Percentiles rank a stretch among this genome's conserved stretches.
These are phyloP conservation scores for Penicillium sp. DNA, from an alignment of 2,329 filamentous ascomycete genomes.

Conservation along the genomic window DNA sequence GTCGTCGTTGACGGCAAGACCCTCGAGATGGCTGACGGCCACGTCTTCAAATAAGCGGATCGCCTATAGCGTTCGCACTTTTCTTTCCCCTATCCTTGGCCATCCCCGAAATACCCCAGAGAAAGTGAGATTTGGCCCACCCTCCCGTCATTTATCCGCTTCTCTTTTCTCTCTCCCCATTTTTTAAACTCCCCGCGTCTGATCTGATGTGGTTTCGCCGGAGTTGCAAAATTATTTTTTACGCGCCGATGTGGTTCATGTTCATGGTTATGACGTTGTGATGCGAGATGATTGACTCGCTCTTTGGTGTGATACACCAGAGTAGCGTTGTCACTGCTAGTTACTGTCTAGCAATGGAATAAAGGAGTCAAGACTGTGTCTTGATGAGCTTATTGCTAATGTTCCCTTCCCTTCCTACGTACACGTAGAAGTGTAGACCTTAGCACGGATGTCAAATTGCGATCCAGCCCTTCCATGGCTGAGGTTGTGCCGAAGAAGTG, in stretches of 20 bases:
- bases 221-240: constrained; percentile 20
- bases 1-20: constrained; percentile 80
- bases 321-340: constrained; percentile 19
- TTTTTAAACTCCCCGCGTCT: constrained; percentile 4
- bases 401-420: neutral
- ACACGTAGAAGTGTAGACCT: constrained; percentile 1
- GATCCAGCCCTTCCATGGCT: constrained; percentile 80
- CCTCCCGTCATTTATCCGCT: neutral
- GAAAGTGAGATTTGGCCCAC: constrained; percentile 6
- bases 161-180: constrained; percentile 9
- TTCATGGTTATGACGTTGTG: constrained; percentile 28
- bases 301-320: neutral
- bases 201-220: constrained; percentile 2
- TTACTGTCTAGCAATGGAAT: constrained; percentile 20
- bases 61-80: neutral
- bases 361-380: constrained; percentile 8
- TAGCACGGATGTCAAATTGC: constrained; percentile 99
- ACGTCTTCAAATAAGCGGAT: constrained; percentile 92
- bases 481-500: constrained; percentile 99
- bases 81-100: constrained; percentile 6
- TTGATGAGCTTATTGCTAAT: constrained; percentile 6
- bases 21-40: constrained; percentile 84
- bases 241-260: constrained; percentile 28
- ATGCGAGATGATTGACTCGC: constrained; percentile 25
- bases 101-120: constrained; percentile 22